A percentile compares a stretch with the other conserved stretches of the same genome.
These are phyloP conservation scores for Aureobasidium subglaciale DNA, from an alignment of 2,329 filamentous ascomycete species.

Conservation along the genomic window DNA sequence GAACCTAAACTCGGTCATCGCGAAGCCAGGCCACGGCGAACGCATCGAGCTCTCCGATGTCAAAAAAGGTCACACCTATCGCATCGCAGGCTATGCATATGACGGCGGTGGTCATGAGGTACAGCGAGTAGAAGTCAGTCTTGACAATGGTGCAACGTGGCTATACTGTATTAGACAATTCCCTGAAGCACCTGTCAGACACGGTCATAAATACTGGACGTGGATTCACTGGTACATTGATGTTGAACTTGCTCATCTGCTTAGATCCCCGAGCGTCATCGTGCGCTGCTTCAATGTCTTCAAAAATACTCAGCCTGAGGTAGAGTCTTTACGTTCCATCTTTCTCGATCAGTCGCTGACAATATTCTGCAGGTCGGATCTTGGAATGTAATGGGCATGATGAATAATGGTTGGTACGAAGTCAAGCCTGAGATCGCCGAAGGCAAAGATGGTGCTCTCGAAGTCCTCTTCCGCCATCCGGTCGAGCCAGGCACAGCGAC, in stretches of 20 bases:
- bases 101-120: slow-evolving; percentile 45
- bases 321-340: slow-evolving; percentile 19
- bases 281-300: slow-evolving; percentile 45
- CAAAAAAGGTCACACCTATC: slow-evolving; percentile 35
- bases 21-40: slow-evolving; percentile 41
- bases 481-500: slow-evolving; percentile 33
- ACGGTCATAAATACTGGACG: slow-evolving; percentile 49
- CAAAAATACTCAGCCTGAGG: slow-evolving; percentile 45
- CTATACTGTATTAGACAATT: slow-evolving; percentile 44
- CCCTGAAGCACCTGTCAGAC: slow-evolving; percentile 42
- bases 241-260: slow-evolving; percentile 38
- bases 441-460: slow-evolving; percentile 28
- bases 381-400: slow-evolving; percentile 49
- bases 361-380: too few species aligned
- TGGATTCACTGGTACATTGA: slow-evolving; percentile 50
- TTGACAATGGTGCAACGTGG: slow-evolving; percentile 44
- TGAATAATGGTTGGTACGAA: slow-evolving; percentile 48
- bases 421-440: slow-evolving; percentile 36
- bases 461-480: slow-evolving; percentile 40
- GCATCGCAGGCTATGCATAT: slow-evolving; percentile 44
- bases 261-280: slow-evolving; percentile 36
- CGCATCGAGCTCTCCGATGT: slow-evolving; percentile 34
- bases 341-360: too few species aligned
- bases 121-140: slow-evolving; percentile 42
- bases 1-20: slow-evolving; percentile 44